Evolutionary conservation across 257 asterid species (phyloP), one percentile per base, ranked within the genome.

Genomic region (Solanum virginianum): DNA sequence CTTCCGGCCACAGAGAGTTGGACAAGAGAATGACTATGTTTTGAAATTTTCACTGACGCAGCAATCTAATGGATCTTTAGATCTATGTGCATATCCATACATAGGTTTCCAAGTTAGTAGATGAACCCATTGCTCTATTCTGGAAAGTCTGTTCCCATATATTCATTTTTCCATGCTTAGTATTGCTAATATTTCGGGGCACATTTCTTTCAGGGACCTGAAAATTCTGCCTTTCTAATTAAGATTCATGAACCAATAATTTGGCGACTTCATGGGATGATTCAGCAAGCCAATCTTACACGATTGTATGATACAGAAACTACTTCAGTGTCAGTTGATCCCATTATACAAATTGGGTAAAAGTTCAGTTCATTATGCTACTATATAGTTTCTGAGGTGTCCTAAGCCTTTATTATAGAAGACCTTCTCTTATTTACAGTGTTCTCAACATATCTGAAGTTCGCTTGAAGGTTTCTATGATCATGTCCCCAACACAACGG

Each of bases 401-500:
- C 75, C 83, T 83, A 82, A 39, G 75, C 41, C 11, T 75, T 68
- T 62, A 11, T 29, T 41, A 77, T 83, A 22, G 51, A 83, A 43
- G 56, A 83, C 60, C 87, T 91, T 84, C 84, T 79, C 65, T 53
- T 84, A 79, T 90, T 92, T 88, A 86, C 95, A 97, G 99, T 86
- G 98, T 93, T 86, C 94, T 97, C 85, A 95, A 92, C 91, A 92
- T 95, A 68, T 97, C 98, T 6, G 99, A 97, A 89, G 89, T 95
- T 32, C 97, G 99, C 85, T 90, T 97, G 89, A 97, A 95, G 92
- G 96, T 97, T 69, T 94, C 99, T 85, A 95, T 97, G 97, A 95
- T 92, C 84, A 97, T 97, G 99, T 97, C 99, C 83, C 99, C 99
- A 80, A 93, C 98, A 89, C 99, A 97, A 88, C 94, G 99, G 65